phyloP scores from a whole-genome alignment of 164 flowering plant species.

The Magnolia sinica region DNA sequence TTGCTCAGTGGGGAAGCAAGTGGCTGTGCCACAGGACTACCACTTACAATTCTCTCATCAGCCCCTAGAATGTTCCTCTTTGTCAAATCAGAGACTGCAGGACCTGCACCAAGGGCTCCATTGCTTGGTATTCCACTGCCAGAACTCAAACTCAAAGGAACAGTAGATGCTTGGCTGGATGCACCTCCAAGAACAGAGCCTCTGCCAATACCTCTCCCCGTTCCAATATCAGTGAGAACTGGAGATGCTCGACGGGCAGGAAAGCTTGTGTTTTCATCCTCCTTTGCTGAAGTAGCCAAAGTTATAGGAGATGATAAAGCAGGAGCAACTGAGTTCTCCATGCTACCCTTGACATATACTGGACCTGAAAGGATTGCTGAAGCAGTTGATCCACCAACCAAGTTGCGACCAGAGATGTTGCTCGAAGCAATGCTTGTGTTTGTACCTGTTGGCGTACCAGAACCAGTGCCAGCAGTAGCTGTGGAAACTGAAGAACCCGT shows the following conservation, averaged over 20 bases:
- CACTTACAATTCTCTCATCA: conserved; percentile 71
- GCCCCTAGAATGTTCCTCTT: conserved; percentile 64
- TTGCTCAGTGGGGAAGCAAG: conserved; percentile 59
- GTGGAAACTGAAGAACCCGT: conserved; percentile 43
- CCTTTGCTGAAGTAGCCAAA: conserved; percentile 52
- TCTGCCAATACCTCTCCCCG: conserved; percentile 54
- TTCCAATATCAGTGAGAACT: conserved; percentile 54
- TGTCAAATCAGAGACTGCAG: conserved; percentile 42
- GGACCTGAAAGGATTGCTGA: conserved; percentile 43
- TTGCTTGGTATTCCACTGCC: conserved; percentile 44
- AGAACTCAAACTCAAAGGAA: conserved; percentile 38
- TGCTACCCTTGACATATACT: conserved; percentile 25
- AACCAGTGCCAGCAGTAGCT: conserved; percentile 8
- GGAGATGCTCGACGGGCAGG: conserved; percentile 72
- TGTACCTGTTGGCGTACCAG: conserved; percentile 42
- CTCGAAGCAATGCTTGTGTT: conserved; percentile 38
- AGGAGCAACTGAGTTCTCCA: conserved; percentile 45
- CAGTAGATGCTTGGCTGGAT: conserved; percentile 46
- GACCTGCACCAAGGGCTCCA: conserved; percentile 28
- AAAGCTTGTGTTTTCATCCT: conserved; percentile 62
- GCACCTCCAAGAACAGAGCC: conserved; percentile 37
- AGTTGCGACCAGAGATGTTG: conserved; percentile 33
- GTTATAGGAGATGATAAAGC: conserved; percentile 45
- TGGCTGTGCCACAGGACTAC: conserved; percentile 50
- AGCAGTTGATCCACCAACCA: conserved; percentile 39